A percentile compares a stretch with the other conserved stretches of the same genome.
Conservation (phyloP, 2,329 filamentous ascomycete species). For the Aspergillus flavus region DNA sequence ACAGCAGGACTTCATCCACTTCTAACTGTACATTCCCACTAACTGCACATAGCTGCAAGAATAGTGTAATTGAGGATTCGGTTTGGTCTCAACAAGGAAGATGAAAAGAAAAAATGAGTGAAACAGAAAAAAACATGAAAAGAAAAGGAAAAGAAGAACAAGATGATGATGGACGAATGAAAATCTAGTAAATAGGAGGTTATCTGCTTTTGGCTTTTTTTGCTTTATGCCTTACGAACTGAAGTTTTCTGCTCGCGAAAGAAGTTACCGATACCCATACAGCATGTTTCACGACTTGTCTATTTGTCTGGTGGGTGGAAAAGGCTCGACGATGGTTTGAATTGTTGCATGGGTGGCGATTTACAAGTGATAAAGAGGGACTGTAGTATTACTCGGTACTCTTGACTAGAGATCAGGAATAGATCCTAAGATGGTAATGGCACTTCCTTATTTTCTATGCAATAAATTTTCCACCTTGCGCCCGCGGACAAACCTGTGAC, state of each 20-base stretch:
- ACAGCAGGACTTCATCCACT: constrained; percentile 57
- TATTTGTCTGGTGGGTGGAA: not conserved
- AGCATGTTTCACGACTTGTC: constrained; percentile 5
- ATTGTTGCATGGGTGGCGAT: not conserved
- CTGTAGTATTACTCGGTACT: not conserved
- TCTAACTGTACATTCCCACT: constrained; percentile 37
- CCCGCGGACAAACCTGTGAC: not conserved
- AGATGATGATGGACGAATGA: not conserved
- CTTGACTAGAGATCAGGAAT: not conserved
- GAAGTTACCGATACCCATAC: constrained; percentile 10
- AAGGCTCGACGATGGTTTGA: not conserved
- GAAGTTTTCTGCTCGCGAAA: not conserved
- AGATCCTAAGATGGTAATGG: constrained; percentile 1
- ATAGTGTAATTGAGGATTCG: constrained; percentile 3
- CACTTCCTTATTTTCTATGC: not conserved
- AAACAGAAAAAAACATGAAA: too few species aligned
- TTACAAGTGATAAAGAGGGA: not conserved
- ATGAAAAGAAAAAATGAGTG: not conserved
- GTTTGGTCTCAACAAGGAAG: not conserved
- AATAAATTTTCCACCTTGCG: not conserved
- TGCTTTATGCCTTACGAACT: constrained; percentile 1
- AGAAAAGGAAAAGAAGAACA: not conserved
- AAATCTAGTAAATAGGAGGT: constrained; percentile 1
- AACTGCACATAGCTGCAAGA: constrained; percentile 13
- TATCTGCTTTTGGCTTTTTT: constrained; percentile 1